Percentiles rank a stretch among this genome's conserved stretches.
Evolutionary conservation across 768 basidiomycete species (phyloP).

Genomic region (Naematelia aurantialba): DNA sequence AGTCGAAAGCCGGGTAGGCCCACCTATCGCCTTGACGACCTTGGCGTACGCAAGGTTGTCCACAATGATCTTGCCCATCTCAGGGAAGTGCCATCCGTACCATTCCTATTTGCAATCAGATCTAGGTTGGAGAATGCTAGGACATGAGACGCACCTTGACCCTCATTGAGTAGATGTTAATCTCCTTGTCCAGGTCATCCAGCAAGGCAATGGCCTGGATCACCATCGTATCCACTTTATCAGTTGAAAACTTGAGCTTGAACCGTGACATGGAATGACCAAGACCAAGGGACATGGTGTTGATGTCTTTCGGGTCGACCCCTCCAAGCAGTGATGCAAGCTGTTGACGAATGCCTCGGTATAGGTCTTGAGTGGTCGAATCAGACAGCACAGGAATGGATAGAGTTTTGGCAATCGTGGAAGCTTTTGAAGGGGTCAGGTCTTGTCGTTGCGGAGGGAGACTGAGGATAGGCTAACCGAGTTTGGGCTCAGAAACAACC

Average conservation of each 20-base stretch:
- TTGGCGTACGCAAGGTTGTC: slow-evolving; percentile 98
- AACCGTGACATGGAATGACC: slow-evolving; percentile 95
- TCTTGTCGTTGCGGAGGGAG: not conserved
- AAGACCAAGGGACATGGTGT: slow-evolving; percentile 96
- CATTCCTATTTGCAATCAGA: slow-evolving; percentile 69
- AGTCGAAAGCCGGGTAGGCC: slow-evolving; percentile 25
- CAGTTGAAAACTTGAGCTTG: slow-evolving; percentile 98
- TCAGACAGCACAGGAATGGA: slow-evolving; percentile 73
- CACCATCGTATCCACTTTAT: slow-evolving; percentile 99
- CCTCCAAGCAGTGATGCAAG: slow-evolving; percentile 81
- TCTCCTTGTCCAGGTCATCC: slow-evolving; percentile 98
- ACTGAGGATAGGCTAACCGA: slow-evolving; percentile 61
- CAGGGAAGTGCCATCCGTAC: slow-evolving; percentile 99
- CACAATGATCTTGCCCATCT: slow-evolving; percentile 95
- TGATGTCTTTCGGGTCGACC: slow-evolving; percentile 62
- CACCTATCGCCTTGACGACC: slow-evolving; percentile 85
- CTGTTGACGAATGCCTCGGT: slow-evolving; percentile 92
- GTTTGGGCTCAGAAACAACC: slow-evolving; percentile 81
- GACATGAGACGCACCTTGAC: slow-evolving; percentile 69
- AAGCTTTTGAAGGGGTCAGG: slow-evolving; percentile 54
- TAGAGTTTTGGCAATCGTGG: slow-evolving; percentile 87
- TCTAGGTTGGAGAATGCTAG: not conserved
- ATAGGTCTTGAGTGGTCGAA: slow-evolving; percentile 69
- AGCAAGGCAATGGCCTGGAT: slow-evolving; percentile 96
- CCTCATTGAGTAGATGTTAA: slow-evolving; percentile 99